Evolutionary conservation across 768 basidiomycete species (phyloP), one percentile per base, ranked within the genome.

Genomic region (Gyrodon lividus): DNA sequence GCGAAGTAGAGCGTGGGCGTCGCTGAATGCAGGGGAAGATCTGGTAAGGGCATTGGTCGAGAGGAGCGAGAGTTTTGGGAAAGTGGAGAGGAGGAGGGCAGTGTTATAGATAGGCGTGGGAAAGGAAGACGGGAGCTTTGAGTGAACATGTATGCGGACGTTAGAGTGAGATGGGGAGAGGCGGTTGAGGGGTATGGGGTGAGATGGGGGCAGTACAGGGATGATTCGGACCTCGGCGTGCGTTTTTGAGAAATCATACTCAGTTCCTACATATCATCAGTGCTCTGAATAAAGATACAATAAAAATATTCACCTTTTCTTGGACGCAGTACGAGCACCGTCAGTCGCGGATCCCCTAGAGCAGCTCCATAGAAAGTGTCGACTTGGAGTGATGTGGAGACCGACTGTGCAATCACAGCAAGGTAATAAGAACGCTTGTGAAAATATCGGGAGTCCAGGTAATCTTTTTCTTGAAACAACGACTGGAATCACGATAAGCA

Each of bases 381-480:
- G 3, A 89, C 79, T 13, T 76, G 53, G 16, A 66, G 74, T 14
- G 84, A 66, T 8, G 69, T 69, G 38, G 70, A 71, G 34, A 93
- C 65, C 1, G 81, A 79, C 7, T 79, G 75, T 2, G 90, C 89
- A 40, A 98, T 72, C 4, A 80, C 81, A 6, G 93, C 87, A 17
- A 98, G 79, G 69, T 92, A 99, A 65, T 88, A 93, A 0, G 92
- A 86, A 34, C 91, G 78, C 65, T 98, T 98, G 65, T 95, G 88
- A 65, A 96, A 95, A 67, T 88, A 93, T 10, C 97, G 82, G 7
- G 84, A 81, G 63, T 94, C 87, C 51, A 93, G 74, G 57, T 92
- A 91, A 64, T 98, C 95, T 65, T 98, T 99, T 62, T 95, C 92
- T 73, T 96, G 92, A 62, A 98, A 95, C n/a, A 97, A 73, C 42